Percentiles rank a stretch among this genome's conserved stretches.
Evolutionary conservation across 2,329 filamentous ascomycete genomes (phyloP).

Genomic region (Cladosporium sp.): DNA sequence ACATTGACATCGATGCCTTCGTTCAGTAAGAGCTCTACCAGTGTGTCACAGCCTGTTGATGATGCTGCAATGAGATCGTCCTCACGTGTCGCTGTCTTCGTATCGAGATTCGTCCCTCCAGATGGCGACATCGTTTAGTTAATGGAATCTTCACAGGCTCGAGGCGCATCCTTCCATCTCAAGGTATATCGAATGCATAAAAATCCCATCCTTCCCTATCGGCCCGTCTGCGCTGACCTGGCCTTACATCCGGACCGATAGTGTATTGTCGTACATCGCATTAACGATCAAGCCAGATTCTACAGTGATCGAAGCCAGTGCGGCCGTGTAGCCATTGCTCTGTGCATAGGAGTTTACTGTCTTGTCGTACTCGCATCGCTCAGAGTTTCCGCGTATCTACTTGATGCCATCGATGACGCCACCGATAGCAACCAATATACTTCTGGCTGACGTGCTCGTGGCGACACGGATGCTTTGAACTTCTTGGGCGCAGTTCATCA

Average conservation of each 20-base stretch:
- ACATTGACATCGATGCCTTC: no score
- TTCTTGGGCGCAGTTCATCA: not conserved
- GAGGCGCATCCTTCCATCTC: no score
- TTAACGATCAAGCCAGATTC: not conserved
- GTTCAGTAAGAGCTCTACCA: no score
- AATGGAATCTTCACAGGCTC: no score
- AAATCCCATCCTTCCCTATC: no score
- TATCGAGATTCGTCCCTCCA: no score
- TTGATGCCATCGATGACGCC: constrained; percentile 4
- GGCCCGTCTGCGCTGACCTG: no score
- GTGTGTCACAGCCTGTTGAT: no score
- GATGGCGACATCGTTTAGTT: no score
- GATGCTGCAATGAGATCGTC: no score
- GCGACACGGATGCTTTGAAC: constrained; percentile 4
- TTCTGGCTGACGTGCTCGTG: constrained; percentile 15
- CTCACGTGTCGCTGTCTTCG: no score
- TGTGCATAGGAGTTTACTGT: not conserved
- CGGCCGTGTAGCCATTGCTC: not conserved
- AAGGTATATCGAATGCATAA: no score
- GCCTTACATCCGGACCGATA: not conserved
- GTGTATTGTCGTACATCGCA: not conserved
- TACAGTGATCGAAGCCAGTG: constrained; percentile 5
- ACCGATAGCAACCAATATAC: constrained; percentile 1
- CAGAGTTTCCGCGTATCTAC: not conserved
- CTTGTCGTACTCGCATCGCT: constrained; percentile 4